Base-by-base conservation (phyloP, 1,139 yeast species). In the Taphrina deformans region DNA sequence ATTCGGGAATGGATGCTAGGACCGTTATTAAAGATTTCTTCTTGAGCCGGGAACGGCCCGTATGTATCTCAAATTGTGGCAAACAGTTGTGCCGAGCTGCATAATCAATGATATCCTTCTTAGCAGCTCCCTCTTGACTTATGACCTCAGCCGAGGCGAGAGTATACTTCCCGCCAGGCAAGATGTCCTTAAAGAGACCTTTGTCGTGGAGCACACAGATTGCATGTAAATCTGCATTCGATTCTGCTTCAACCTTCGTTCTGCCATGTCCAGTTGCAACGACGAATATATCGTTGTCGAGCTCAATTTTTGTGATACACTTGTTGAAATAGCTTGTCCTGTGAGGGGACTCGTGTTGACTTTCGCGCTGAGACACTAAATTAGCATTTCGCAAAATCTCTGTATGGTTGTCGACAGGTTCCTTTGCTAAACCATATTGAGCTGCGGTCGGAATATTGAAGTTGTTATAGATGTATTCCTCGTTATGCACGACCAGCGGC, bases 61-160 rank as follows among this genome's bases (percentile, higher is more conserved):
- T 7, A 27, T 55, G 63, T 9, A 31, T 33, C 29, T 44, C 44
- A 18, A 65, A 56, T n/a, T 21, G 44, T 16, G 67, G 65, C 23
- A 65, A 35, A 16, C 53, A 29, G 18, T 61, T 59, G 40, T 51
- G 52, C 21, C 63, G 62, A 12, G 62, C 65, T 5, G 56, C 56
- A 52, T 46, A 62, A 29, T 62, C 55, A 29, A 48, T 40, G 41
- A 62, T 38, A 18, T 62, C 65, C 31, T 46, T 44, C 35, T 31
- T 35, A 40, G 65, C 62, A 31, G 45, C 62, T 10, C 51, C 52
- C 2, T 62, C 41, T n/a, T 10, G 45, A 3, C 35, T 38, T 7
- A 52, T 10, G 27, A 26, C 23, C 14, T 46, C 45, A 12, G 41
- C 14, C 14, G 65, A 31, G 35, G 41, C 56, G 14, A 45, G 40